A percentile compares a stretch with the other conserved stretches of the same genome.
phyloP scores from a whole-genome alignment of 139 green algal genomes.

The Eudorina sp. region DNA sequence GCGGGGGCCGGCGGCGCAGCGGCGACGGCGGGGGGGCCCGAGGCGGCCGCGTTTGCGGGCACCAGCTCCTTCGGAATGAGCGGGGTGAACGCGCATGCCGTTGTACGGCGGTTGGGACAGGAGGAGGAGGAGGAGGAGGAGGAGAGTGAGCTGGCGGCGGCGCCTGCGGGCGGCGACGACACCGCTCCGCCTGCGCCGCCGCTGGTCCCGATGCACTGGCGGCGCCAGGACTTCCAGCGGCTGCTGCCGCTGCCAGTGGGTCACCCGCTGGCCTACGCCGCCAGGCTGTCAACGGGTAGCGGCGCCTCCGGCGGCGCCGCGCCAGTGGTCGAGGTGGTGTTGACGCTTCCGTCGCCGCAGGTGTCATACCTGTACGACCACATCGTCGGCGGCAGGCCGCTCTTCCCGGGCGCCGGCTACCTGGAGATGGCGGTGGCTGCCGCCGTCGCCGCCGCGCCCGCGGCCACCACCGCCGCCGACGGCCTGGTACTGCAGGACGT shows the following conservation, averaged over 20 bases:
- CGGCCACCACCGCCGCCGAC: not conserved
- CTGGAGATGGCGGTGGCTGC: slow-evolving; percentile 73
- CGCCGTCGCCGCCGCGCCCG: slow-evolving; percentile 2
- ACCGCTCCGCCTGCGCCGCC: no score
- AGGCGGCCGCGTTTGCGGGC: slow-evolving; percentile 61
- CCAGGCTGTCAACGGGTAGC: not conserved
- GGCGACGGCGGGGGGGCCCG: no score
- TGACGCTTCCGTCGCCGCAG: slow-evolving; percentile 27
- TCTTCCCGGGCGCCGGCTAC: slow-evolving; percentile 62
- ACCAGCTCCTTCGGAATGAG: slow-evolving; percentile 92
- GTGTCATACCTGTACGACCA: slow-evolving; percentile 68
- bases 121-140: not conserved
- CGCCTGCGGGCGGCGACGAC: no score
- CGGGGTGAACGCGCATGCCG: slow-evolving; percentile 87
- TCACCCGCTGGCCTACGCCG: slow-evolving; percentile 68
- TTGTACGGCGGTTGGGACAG: slow-evolving; percentile 59
- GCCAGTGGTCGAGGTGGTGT: slow-evolving; percentile 36
- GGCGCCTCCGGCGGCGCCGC: not conserved
- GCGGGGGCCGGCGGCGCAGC: not conserved
- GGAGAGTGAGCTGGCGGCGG: not conserved
- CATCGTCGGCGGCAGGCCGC: slow-evolving; percentile 44
- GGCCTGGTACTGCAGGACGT: slow-evolving; percentile 15
- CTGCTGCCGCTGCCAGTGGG: slow-evolving; percentile 58
- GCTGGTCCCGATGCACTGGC: no score
- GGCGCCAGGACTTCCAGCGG: slow-evolving; percentile 48